Percentiles rank a stretch among this genome's conserved stretches.
Conservation (phyloP, 441 rosid genomes). For the Codiaeum variegatum region DNA sequence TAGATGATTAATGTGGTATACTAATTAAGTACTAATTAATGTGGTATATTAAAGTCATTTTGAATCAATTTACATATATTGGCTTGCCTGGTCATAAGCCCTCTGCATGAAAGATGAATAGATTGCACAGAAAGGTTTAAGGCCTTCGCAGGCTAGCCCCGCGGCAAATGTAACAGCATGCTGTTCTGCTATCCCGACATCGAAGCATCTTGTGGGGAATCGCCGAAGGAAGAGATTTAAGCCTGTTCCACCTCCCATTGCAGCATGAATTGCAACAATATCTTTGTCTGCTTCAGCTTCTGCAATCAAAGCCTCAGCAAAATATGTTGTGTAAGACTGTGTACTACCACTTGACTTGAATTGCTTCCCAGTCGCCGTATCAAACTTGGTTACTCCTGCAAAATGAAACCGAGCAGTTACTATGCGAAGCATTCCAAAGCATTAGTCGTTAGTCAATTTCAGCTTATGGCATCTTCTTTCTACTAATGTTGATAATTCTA, state of each 20-base stretch:
- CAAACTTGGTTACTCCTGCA: conserved; percentile 82
- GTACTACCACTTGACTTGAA: conserved; percentile 61
- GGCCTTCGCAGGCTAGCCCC: conserved; percentile 89
- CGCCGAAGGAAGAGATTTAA: conserved; percentile 77
- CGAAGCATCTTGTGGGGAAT: conserved; percentile 78
- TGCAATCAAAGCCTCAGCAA: conserved; percentile 84
- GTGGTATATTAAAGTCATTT: no score
- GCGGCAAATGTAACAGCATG: conserved; percentile 97
- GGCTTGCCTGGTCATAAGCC: conserved; percentile 88
- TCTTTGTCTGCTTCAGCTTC: conserved; percentile 86
- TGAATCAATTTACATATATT: neutral
- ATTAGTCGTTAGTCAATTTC: neutral
- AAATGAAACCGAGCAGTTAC: conserved; percentile 17
- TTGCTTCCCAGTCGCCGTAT: conserved; percentile 91
- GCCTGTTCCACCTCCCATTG: conserved; percentile 99
- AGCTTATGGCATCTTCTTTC: neutral
- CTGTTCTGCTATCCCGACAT: conserved; percentile 93
- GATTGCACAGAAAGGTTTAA: conserved; percentile 85
- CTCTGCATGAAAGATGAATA: conserved; percentile 94
- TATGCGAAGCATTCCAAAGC: neutral
- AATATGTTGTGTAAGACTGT: conserved; percentile 75
- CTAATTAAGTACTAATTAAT: neutral
- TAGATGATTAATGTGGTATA: neutral
- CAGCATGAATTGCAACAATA: conserved; percentile 90
- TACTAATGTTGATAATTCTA: neutral